Conservation (phyloP, 148 eudicot genomes). For the Chenopodium album region DNA sequence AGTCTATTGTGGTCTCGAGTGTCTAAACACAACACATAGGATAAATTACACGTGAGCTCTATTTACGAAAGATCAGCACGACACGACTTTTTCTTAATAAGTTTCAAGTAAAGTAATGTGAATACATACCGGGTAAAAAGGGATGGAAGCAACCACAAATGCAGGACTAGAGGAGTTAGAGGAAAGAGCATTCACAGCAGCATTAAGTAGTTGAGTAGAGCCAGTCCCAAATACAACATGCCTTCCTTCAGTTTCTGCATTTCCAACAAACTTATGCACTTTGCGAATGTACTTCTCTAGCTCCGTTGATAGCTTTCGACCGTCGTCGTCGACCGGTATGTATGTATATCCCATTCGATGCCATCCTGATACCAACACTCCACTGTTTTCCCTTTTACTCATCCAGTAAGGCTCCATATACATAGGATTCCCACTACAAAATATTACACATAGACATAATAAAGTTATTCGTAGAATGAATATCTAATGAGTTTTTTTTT, state of each 20-base stretch:
- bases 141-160: constrained; percentile 47
- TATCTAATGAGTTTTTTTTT: no score
- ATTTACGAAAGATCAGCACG: no score
- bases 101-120: no score
- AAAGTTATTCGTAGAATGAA: no score
- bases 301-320: constrained; percentile 29
- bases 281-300: constrained; percentile 46
- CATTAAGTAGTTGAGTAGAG: constrained; percentile 59
- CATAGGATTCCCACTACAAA: constrained; percentile 57
- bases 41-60: no score
- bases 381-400: constrained; percentile 54
- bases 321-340: constrained; percentile 6
- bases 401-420: constrained; percentile 77
- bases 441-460: background rate
- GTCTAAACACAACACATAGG: no score
- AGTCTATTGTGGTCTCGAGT: no score
- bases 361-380: constrained; percentile 62
- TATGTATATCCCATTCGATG: constrained; percentile 64
- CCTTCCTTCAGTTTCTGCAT: constrained; percentile 55
- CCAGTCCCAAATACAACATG: constrained; percentile 61
- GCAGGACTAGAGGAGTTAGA: constrained; percentile 38
- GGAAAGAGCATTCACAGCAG: constrained; percentile 72
- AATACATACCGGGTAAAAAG: constrained; percentile 48
- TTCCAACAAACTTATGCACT: constrained; percentile 47
- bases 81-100: no score